Base-by-base conservation (phyloP, 495 filamentous ascomycete genomes). In the Usnea hakonensis region DNA sequence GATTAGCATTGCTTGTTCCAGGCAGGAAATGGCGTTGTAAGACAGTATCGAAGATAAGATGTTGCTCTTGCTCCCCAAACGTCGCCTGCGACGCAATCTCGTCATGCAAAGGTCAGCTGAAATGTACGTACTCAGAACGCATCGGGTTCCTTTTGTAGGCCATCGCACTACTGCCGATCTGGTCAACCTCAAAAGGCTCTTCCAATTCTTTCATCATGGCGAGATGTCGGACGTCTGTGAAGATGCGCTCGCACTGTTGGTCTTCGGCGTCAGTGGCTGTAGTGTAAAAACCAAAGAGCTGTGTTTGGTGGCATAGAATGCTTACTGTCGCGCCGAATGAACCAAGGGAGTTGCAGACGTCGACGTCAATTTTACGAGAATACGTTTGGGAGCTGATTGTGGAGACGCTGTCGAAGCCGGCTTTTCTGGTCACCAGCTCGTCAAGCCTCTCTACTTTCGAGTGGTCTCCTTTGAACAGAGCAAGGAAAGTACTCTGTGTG, bases 81-180 rank as follows among this genome's bases (percentile, higher is more conserved):
- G 14, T 55, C 19, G 7, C 19, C 17, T 36, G 35, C 35, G 11
- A 36, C 35, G 5, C 35, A 11, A 36, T 36, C 5, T 11, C 35
- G 11, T 6, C 5, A 6, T 6, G 35, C 6, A 11, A 36, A 11
- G 35, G 35, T 36, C 11, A 36, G 35, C 35, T 36, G 35, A 36
- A 36, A 36, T 36, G 11, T 36, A 36, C 35, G 11, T 36, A 36
- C 35, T n/a, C n/a, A n/a, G n/a, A n/a, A n/a, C n/a, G n/a, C n/a
- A n/a, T n/a, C n/a, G n/a, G n/a, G 74, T 95, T 95, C 55, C 87
- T 80, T 78, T 96, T 97, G 77, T 94, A 97, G 11, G 91, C 91
- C 79, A 82, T 82, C 10, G 79, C 79, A 58, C 75, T 78, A 72
- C 75, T 78, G 35, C 79, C 79, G 68, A 79, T 80, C 68, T 81